phyloP scores from a whole-genome alignment of 805 yeast genomes.

The Debaryomyces prosopidis region DNA sequence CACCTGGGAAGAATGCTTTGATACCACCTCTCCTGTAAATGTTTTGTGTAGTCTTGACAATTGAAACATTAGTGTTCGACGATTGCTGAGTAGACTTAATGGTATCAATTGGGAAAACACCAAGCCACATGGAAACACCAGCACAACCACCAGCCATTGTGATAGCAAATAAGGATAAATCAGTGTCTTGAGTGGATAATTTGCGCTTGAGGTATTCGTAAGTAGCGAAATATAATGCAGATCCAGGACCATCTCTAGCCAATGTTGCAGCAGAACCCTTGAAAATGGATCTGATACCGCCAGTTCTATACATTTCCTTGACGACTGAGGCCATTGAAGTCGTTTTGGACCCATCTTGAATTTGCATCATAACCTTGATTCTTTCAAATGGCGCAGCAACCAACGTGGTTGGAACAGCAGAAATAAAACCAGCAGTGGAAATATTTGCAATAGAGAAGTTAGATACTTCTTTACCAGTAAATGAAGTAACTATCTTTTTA shows the following conservation, averaged over 20 bases:
- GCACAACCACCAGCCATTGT: slow-evolving; percentile 93
- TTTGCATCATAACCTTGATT: slow-evolving; percentile 89
- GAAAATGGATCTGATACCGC: slow-evolving; percentile 82
- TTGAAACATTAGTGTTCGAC: slow-evolving; percentile 52
- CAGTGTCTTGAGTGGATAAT: slow-evolving; percentile 55
- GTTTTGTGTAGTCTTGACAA: slow-evolving; percentile 62
- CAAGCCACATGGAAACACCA: slow-evolving; percentile 96
- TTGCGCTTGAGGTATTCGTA: slow-evolving; percentile 77
- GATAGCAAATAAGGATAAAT: slow-evolving; percentile 70
- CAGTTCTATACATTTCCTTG: slow-evolving; percentile 66
- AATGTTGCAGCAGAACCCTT: slow-evolving; percentile 91
- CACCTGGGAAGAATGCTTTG: slow-evolving; percentile 94
- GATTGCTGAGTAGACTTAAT: slow-evolving; percentile 83
- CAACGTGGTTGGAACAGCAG: slow-evolving; percentile 92
- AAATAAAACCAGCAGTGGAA: slow-evolving; percentile 89
- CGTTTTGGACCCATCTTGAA: slow-evolving; percentile 51
- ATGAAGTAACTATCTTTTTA: slow-evolving; percentile 62
- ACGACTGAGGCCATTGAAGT: slow-evolving; percentile 61
- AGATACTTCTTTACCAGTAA: slow-evolving; percentile 37
- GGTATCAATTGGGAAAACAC: slow-evolving; percentile 94
- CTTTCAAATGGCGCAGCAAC: slow-evolving; percentile 98
- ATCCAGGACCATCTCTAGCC: slow-evolving; percentile 97
- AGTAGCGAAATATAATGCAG: slow-evolving; percentile 93
- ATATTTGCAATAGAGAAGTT: slow-evolving; percentile 66
- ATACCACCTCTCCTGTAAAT: slow-evolving; percentile 79